Evolutionary conservation across 805 yeast genomes (phyloP), one percentile per base, ranked within the genome.

Genomic region (Kockiozyma suomiensis): DNA sequence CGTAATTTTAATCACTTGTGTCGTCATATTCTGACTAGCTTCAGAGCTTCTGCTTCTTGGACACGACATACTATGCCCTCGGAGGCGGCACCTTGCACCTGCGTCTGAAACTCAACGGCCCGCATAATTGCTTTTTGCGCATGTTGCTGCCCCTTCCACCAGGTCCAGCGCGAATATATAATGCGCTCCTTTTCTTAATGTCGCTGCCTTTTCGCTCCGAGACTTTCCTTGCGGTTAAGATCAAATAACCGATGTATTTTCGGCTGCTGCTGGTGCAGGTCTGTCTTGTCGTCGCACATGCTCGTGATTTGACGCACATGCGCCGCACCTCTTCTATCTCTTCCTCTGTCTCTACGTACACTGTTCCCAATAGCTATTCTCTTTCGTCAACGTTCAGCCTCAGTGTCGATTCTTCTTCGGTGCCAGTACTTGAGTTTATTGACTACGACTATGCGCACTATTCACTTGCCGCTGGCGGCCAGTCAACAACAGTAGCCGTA

Each of bases 391-490:
- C 28, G n/a, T 56, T 56, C 41, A 2, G 23, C n/a, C 51, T 50
- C 45, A 3, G 38, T 15, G 50, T 49, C 30, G 43, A 38, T 45
- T 52, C 25, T 41, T 28, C 41, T 23, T 1, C 41, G 3, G 50
- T 57, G 37, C 42, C 53, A 7, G 62, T 59, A 32, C 40, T 59
- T 19, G 21, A 32, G 48, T 48, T 28, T 45, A 28, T 30, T 37
- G 56, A 59, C 35, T 59, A 59, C 52, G 62, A 59, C 49, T 59
- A 54, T 33, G 59, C 51, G 23, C 62, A 59, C 56, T 54, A 48
- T 48, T 53, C 58, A 19, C 59, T 50, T n/a, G 19, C 5, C 35
- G 42, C 32, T 17, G 37, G 25, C 23, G 23, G 13, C 40, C 56
- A 58, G 51, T 13, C 15, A 15, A 19, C 23, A 19, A 33, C 46